A percentile compares a stretch with the other conserved stretches of the same genome.
Conservation (phyloP, 352 stramenopile species). For the Pythium oligandrum region DNA sequence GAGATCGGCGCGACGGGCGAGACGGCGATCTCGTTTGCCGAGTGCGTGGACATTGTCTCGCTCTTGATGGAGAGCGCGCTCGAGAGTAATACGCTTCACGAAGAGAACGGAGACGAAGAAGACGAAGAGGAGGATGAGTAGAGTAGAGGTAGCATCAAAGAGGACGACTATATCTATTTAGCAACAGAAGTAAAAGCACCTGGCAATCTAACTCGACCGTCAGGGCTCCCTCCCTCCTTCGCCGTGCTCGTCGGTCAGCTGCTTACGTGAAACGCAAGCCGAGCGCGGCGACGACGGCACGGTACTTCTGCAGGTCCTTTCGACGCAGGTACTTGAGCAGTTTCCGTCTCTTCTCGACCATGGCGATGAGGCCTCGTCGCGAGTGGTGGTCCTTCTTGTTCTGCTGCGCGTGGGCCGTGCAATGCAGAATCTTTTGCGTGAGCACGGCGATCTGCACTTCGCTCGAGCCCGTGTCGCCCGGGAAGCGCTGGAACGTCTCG, state of each 20-base stretch:
- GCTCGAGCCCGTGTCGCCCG: constrained; percentile 79
- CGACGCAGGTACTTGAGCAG: constrained; percentile 82
- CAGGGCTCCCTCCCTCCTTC: too few species aligned
- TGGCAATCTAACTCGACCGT: too few species aligned
- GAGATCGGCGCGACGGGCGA: constrained; percentile 66
- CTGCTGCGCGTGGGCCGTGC: constrained; percentile 61
- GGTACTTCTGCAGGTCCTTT: constrained; percentile 77
- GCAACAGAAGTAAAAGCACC: too few species aligned
- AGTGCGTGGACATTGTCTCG: constrained; percentile 85
- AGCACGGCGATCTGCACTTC: constrained; percentile 84
- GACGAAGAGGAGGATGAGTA: constrained; percentile 13
- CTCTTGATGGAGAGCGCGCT: constrained; percentile 17
- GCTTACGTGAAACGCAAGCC: constrained; percentile 73
- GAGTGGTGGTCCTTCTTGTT: constrained; percentile 89
- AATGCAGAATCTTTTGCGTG: constrained; percentile 82
- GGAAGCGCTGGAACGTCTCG: constrained; percentile 84
- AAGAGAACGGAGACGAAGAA: constrained; percentile 8
- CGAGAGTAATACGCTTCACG: background rate
- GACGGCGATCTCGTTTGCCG: constrained; percentile 75
- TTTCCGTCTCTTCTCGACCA: constrained; percentile 85
- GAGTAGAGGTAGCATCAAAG: constrained; percentile 1
- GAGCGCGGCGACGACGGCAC: constrained; percentile 69
- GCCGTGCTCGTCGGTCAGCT: too few species aligned
- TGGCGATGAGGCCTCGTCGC: constrained; percentile 74
- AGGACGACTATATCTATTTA: constrained; percentile 5